Base-by-base conservation (phyloP, 805 yeast species). In the Saccharomycopsis fermentans region DNA sequence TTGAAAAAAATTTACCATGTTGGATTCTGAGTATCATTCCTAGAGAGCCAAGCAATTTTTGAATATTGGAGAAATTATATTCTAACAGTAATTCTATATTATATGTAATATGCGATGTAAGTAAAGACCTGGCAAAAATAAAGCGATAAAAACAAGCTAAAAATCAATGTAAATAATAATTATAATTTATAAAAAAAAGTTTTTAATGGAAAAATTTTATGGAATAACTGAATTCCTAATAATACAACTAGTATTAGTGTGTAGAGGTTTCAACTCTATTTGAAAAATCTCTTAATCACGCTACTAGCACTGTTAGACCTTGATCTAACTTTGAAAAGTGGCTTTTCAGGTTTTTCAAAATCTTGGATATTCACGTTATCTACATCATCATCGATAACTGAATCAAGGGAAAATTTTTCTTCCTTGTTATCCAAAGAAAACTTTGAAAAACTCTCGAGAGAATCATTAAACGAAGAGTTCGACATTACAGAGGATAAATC, bases 1-100 rank as follows among this genome's bases (percentile, higher is more conserved):
- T 70, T 76, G 62, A 77, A 77, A 64, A 82, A 79, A 56, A 56
- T 82, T 2, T 77, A 72, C 21, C n/a, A 54, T 24, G 19, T 35
- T 6, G 37, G 40, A 4, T 2, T 17, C 21, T 52, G 19, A 24
- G 16, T 4, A 1, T 17, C 24, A n/a, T 4, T 39, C 1, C 6
- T 17, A 17, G 17, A 6, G 12, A 17, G 11, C 24, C 24, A 11
- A 17, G 19, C 35, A 32, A 32, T 3, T 32, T 32, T 32, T 32
- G 35, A 14, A 32, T 32, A 5, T 32, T 32, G 9, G 35, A 32
- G 12, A 32, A 6, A 32, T 9, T 32, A 9, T 32, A 32, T 32
- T 32, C 35, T 32, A 39, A 43, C 16, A 43, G 26, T 21, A 43
- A 26, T 11, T 43, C 50, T 43, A 43, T 43, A 43, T 24, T 43